Evolutionary conservation across 257 asterid species (phyloP), one percentile per base, ranked within the genome.

Genomic region (Solanum pinnatisectum): DNA sequence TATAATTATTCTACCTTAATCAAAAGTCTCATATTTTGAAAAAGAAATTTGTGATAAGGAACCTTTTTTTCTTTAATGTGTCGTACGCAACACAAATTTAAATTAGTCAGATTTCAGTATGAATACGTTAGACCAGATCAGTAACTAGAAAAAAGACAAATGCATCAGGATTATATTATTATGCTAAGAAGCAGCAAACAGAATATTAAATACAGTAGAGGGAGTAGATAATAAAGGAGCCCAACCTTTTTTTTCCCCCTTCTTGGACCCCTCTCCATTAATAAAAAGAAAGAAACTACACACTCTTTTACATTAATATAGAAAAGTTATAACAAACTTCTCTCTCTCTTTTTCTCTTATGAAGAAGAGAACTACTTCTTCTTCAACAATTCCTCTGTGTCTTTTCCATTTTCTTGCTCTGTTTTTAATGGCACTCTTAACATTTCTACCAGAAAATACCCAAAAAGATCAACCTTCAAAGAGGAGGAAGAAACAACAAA

Each of bases 391-490:
- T 85, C 82, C 83, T 74, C 49, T 74, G 32, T 36, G 84, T 74
- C 71, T 90, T 91, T 90, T 91, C 86, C 89, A 88, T 87, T 68
- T 92, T 92, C 70, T 89, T 10, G 32, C 94, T 65, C 93, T 94
- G 8, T 86, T 90, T 90, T 91, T 90, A 81, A 96, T 94, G 98
- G 96, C 98, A 20, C 88, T 93, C 27, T 92, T 95, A 89, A 94
- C 93, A 60, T 90, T 93, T 90, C 33, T 83, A 39, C 93, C 94
- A 2, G 94, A 92, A 56, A 36, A 84, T 20, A 87, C 87, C 25
- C 88, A 88, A 86, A 89, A 87, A 78, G 37, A 73, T 32, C 88
- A 87, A 67, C 87, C 81, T 30, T 84, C 94, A 44, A 91, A 92
- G 67, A 88, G 92, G 70, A 93, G 91, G 93, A 93, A 90, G 44